Percentiles rank a stretch among this genome's conserved stretches.
Conservation (phyloP, 202 grass and related monocot species). For the Brachypodium distachyon region DNA sequence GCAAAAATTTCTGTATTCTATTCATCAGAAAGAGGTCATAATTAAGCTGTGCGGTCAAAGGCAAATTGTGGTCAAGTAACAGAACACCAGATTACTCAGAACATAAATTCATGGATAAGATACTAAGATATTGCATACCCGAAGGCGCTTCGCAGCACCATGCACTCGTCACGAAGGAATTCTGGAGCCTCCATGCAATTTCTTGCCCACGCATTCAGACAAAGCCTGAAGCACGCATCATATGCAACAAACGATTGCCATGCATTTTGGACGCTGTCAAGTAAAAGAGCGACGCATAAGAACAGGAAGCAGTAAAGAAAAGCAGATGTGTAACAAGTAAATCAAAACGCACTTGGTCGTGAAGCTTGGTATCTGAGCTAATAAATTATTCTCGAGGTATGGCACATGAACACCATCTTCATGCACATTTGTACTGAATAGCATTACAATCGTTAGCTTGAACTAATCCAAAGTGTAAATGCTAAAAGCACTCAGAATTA, state of each 20-base stretch:
- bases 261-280: conserved; percentile 75
- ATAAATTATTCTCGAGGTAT: conserved; percentile 32
- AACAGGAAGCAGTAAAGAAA: background rate
- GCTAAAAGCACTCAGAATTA: background rate
- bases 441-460: background rate
- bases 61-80: background rate
- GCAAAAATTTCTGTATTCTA: conserved; percentile 87
- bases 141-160: conserved; percentile 67
- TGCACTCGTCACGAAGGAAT: conserved; percentile 88
- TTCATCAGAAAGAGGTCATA: conserved; percentile 23
- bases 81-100: background rate
- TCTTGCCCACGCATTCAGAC: conserved; percentile 86
- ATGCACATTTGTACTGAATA: conserved; percentile 34
- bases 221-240: conserved; percentile 88
- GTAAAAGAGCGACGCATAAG: conserved; percentile 12
- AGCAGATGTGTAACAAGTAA: background rate
- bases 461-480: background rate
- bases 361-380: conserved; percentile 58
- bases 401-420: conserved; percentile 38
- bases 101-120: conserved; percentile 1
- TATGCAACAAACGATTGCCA: conserved; percentile 98
- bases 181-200: conserved; percentile 82
- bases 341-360: conserved; percentile 49
- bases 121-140: conserved; percentile 51
- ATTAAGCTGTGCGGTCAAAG: conserved; percentile 21